These are phyloP conservation scores for Kodamaea fungicola DNA, from an alignment of 1,139 yeast species.

Conservation along the genomic window DNA sequence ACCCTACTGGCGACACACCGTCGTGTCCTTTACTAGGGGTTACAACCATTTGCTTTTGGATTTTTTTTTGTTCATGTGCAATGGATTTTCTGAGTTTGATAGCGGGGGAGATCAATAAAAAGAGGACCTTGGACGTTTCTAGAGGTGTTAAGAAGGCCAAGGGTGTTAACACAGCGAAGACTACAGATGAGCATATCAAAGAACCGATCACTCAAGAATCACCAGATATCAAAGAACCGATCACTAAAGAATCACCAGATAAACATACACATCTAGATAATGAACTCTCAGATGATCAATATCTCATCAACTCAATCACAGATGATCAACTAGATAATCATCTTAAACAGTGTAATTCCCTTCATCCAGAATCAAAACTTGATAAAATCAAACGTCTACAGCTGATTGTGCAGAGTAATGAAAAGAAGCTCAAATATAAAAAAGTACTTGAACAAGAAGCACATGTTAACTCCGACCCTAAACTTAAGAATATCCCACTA, in stretches of 20 bases:
- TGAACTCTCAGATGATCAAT: too few species aligned
- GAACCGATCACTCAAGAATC: background rate
- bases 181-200: background rate
- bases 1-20: background rate
- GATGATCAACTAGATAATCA: constrained; percentile 20
- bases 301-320: constrained; percentile 14
- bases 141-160: constrained; percentile 2
- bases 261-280: too few species aligned
- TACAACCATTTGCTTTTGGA: background rate
- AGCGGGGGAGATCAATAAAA: constrained; percentile 33
- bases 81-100: constrained; percentile 35
- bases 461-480: constrained; percentile 17
- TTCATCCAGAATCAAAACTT: constrained; percentile 18
- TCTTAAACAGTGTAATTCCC: constrained; percentile 17
- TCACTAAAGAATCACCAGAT: constrained; percentile 4
- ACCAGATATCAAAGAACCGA: background rate
- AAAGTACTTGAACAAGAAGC: constrained; percentile 19
- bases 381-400: constrained; percentile 27
- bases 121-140: constrained; percentile 16
- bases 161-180: constrained; percentile 10
- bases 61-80: constrained; percentile 1
- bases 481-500: constrained; percentile 19
- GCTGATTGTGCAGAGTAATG: constrained; percentile 14
- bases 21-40: background rate
- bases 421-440: constrained; percentile 15